Percentiles rank a stretch among this genome's conserved stretches.
Conservation (phyloP, 495 filamentous ascomycete species). For the Lophium mytilinum region DNA sequence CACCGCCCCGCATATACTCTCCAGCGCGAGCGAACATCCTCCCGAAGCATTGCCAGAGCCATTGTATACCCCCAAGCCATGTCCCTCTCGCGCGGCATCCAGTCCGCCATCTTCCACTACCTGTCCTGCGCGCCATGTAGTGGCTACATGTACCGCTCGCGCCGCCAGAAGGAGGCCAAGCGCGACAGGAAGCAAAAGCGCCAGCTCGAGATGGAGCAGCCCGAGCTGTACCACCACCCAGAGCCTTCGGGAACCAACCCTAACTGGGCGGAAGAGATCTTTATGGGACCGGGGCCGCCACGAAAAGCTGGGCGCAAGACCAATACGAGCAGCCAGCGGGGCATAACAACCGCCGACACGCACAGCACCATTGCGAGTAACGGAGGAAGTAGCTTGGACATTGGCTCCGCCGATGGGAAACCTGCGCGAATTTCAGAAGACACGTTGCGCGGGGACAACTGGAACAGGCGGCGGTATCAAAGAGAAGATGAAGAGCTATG, state of each 20-base stretch:
- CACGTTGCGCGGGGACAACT: slow-evolving; percentile 45
- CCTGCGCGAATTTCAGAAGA: slow-evolving; percentile 18
- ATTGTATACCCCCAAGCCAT: slow-evolving; percentile 6
- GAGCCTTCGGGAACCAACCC: slow-evolving; percentile 75
- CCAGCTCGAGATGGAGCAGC: slow-evolving; percentile 55
- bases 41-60: background rate
- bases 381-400: slow-evolving; percentile 20
- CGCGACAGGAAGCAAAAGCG: slow-evolving; percentile 52
- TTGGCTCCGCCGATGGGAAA: slow-evolving; percentile 9
- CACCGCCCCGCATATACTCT: too few relatives aligned
- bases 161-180: slow-evolving; percentile 58
- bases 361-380: slow-evolving; percentile 20
- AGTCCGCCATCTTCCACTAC: slow-evolving; percentile 84
- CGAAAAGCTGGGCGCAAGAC: slow-evolving; percentile 47
- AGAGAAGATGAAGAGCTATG: slow-evolving; percentile 79
- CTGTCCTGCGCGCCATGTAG: slow-evolving; percentile 75
- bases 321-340: slow-evolving; percentile 43
- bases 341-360: slow-evolving; percentile 39
- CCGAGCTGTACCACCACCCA: slow-evolving; percentile 67
- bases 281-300: slow-evolving; percentile 64
- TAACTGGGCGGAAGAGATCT: slow-evolving; percentile 79
- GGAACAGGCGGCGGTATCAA: slow-evolving; percentile 69
- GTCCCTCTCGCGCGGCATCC: slow-evolving; percentile 35
- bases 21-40: background rate
- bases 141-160: slow-evolving; percentile 52